phyloP scores from a whole-genome alignment of 768 basidiomycete species.

The Mrakia hoshinonis region DNA sequence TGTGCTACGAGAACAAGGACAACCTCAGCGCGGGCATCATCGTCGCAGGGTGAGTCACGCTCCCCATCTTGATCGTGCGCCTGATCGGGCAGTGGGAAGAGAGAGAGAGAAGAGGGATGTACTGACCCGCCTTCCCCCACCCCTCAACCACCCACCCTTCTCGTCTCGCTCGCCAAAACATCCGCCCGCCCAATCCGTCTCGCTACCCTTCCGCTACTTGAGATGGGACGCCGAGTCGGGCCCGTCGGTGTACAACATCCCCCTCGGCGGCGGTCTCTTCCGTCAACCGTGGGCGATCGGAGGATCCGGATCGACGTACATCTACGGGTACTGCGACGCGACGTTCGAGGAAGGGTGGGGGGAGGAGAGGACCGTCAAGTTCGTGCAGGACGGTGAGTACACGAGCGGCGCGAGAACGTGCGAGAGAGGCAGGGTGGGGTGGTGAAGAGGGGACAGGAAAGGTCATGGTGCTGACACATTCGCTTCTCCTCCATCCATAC shows the following conservation, averaged over 20 bases:
- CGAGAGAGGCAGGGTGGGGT: too few species aligned
- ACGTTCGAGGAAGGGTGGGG: slow-evolving; percentile 90
- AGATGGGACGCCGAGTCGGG: slow-evolving; percentile 82
- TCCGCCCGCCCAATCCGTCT: neutral
- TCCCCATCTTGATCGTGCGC: neutral
- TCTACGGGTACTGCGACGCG: slow-evolving; percentile 99
- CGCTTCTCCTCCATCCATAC: too few species aligned
- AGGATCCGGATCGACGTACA: slow-evolving; percentile 93
- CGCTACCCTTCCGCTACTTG: too few species aligned
- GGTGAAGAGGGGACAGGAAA: too few species aligned
- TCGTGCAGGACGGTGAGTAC: slow-evolving; percentile 92
- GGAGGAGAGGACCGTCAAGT: slow-evolving; percentile 78
- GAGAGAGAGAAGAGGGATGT: too few species aligned
- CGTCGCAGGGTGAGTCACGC: slow-evolving; percentile 57
- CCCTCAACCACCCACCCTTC: neutral
- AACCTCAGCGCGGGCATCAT: slow-evolving; percentile 83
- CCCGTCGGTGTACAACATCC: slow-evolving; percentile 92
- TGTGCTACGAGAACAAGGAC: slow-evolving; percentile 95
- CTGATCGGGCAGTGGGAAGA: too few species aligned
- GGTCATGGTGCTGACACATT: too few species aligned
- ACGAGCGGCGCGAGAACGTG: too few species aligned
- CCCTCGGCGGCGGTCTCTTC: slow-evolving; percentile 92
- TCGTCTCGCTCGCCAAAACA: neutral
- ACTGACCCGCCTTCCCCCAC: neutral
- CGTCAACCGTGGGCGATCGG: slow-evolving; percentile 98